Evolutionary conservation across 1,284 basidiomycete genomes (phyloP).

Genomic region (Meripilus lineatus): DNA sequence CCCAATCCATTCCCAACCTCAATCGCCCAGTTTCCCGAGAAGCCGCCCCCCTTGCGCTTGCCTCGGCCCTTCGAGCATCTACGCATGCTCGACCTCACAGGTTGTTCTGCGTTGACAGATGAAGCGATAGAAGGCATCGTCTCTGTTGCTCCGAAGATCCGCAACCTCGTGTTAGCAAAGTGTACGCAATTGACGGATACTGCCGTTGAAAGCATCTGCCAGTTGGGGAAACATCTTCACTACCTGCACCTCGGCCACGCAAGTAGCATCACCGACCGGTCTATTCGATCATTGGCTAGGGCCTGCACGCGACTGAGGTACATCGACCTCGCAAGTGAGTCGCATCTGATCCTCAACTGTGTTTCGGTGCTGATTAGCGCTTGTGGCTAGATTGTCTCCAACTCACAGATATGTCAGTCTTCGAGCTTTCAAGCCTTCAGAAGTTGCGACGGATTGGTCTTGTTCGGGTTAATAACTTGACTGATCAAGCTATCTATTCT

Average conservation of each 20-base stretch:
- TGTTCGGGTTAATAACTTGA: slow-evolving; percentile 89
- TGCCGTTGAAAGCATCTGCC: slow-evolving; percentile 81
- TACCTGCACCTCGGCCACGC: slow-evolving; percentile 96
- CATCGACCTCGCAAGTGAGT: slow-evolving; percentile 93
- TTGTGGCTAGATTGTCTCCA: slow-evolving; percentile 67
- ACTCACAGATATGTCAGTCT: slow-evolving; percentile 91
- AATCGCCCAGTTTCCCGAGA: slow-evolving; percentile 28
- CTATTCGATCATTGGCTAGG: slow-evolving; percentile 80
- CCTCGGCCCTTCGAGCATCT: slow-evolving; percentile 71
- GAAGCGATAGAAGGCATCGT: slow-evolving; percentile 89
- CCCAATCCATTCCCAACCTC: slow-evolving; percentile 44
- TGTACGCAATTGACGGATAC: slow-evolving; percentile 85
- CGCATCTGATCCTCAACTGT: slow-evolving; percentile 7
- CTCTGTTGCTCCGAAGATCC: slow-evolving; percentile 83
- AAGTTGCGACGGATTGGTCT: slow-evolving; percentile 94
- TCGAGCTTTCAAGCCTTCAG: slow-evolving; percentile 84
- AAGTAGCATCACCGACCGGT: slow-evolving; percentile 83
- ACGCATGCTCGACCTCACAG: slow-evolving; percentile 87
- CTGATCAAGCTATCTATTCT: slow-evolving; percentile 89
- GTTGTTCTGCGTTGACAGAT: slow-evolving; percentile 81
- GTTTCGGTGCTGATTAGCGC: slow-evolving; percentile 7
- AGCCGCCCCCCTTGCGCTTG: slow-evolving; percentile 59
- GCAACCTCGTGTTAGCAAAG: slow-evolving; percentile 91
- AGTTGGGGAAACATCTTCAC: slow-evolving; percentile 88
- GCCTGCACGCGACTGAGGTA: slow-evolving; percentile 93